A percentile compares a stretch with the other conserved stretches of the same genome.
phyloP scores from a whole-genome alignment of 768 basidiomycete genomes.

The Suillus sp. region DNA sequence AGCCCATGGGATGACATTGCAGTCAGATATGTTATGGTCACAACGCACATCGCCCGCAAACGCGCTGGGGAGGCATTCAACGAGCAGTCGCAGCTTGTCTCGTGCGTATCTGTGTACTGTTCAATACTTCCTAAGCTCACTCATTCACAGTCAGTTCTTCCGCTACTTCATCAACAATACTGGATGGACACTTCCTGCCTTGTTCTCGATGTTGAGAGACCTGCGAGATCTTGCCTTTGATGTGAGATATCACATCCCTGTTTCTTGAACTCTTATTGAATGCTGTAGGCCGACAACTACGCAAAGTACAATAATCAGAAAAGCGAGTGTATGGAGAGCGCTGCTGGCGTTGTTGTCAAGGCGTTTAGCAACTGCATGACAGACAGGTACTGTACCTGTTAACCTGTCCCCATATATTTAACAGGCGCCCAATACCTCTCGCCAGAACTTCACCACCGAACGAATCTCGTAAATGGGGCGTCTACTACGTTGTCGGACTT shows the following conservation, averaged over 20 bases:
- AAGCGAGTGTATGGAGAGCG: conserved; percentile 79
- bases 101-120: conserved; percentile 50
- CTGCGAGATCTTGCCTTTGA: conserved; percentile 85
- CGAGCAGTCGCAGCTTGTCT: conserved; percentile 73
- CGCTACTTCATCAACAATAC: conserved; percentile 79
- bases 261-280: background rate
- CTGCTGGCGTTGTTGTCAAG: conserved; percentile 83
- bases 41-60: conserved; percentile 68
- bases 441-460: conserved; percentile 65
- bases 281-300: conserved; percentile 59
- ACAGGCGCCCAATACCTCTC: conserved; percentile 5
- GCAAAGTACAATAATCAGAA: conserved; percentile 57
- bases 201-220: conserved; percentile 82
- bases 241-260: conserved; percentile 43
- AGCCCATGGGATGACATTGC: conserved; percentile 87
- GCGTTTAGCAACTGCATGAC: conserved; percentile 89
- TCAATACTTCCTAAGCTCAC: conserved; percentile 4
- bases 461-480: conserved; percentile 84
- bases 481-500: conserved; percentile 90
- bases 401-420: background rate
- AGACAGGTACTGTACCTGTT: conserved; percentile 55
- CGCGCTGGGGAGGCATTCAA: conserved; percentile 75
- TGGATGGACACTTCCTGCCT: conserved; percentile 83
- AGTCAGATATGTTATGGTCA: conserved; percentile 78
- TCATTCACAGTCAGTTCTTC: conserved; percentile 60